Evolutionary conservation across 78 protist genomes (phyloP).

Genomic region (Chrysochromulina tobinii): DNA sequence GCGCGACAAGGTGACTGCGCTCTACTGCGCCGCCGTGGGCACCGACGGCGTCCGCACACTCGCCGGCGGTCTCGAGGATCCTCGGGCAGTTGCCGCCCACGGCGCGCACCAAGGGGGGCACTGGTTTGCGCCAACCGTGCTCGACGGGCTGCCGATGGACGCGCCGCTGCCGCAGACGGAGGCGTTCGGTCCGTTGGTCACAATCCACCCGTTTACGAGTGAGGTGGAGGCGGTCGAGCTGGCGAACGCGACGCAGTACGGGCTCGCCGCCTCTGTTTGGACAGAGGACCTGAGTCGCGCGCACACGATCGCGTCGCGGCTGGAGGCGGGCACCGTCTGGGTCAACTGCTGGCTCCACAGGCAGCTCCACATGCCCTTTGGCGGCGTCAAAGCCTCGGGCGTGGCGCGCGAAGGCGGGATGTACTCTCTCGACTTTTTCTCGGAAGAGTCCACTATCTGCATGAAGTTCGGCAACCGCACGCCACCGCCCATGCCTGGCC

Average conservation of each 20-base stretch:
- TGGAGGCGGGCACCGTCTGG: constrained; percentile 88
- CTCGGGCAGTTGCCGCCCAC: too few relatives aligned
- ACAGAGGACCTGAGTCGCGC: constrained; percentile 58
- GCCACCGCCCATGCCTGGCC: too few relatives aligned
- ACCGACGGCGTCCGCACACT: too few relatives aligned
- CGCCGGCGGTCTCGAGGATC: too few relatives aligned
- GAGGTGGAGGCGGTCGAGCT: constrained; percentile 10
- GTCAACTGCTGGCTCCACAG: constrained; percentile 81
- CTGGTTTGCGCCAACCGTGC: not conserved
- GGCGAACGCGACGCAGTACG: constrained; percentile 80
- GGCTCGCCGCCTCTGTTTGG: constrained; percentile 83
- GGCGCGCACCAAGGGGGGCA: not conserved
- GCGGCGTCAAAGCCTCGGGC: constrained; percentile 78
- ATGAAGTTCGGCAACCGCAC: too few relatives aligned
- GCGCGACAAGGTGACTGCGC: not conserved
- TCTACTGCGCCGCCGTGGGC: not conserved
- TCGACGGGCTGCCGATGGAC: not conserved
- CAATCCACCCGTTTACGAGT: too few relatives aligned
- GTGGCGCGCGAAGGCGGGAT: constrained; percentile 75
- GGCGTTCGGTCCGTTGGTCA: too few relatives aligned
- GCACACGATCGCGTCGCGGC: constrained; percentile 56
- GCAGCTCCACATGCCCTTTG: constrained; percentile 70
- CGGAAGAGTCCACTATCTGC: too few relatives aligned
- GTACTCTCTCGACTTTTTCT: too few relatives aligned
- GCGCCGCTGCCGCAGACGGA: too few relatives aligned